phyloP scores from a whole-genome alignment of 2,329 filamentous ascomycete genomes.

The Emergomyces pasteurianus region DNA sequence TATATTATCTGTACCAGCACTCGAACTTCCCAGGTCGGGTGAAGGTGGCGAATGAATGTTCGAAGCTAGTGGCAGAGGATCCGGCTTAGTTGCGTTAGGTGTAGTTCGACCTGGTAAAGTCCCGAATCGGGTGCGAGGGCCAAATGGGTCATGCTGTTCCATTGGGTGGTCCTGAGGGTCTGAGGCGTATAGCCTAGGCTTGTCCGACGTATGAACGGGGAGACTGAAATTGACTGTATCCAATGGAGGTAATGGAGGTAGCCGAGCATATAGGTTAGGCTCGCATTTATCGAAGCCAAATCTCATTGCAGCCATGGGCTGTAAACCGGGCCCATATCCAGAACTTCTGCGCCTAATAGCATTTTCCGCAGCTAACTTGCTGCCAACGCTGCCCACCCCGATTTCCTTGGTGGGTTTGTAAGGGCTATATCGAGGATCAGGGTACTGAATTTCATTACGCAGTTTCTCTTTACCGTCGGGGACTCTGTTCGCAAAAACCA shows the following conservation, averaged over 20 bases:
- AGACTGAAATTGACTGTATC: conserved; percentile 13
- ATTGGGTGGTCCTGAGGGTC: background rate
- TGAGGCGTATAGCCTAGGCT: background rate
- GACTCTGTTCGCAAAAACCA: conserved; percentile 93
- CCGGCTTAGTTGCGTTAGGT: background rate
- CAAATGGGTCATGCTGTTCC: background rate
- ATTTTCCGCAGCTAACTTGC: conserved; percentile 47
- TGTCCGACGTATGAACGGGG: conserved; percentile 14
- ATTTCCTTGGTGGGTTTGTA: conserved; percentile 57
- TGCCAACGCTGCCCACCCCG: conserved; percentile 28
- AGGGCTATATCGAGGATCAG: conserved; percentile 72
- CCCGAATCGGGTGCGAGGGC: background rate
- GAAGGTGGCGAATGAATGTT: conserved; percentile 7
- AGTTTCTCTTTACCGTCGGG: conserved; percentile 91
- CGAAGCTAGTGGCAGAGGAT: background rate
- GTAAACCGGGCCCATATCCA: conserved; percentile 29
- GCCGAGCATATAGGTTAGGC: background rate
- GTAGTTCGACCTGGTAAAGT: background rate
- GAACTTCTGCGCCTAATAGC: conserved; percentile 47
- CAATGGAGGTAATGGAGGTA: background rate
- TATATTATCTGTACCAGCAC: conserved; percentile 24
- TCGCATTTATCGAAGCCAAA: background rate
- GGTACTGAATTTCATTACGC: conserved; percentile 76
- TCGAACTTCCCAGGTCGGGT: background rate
- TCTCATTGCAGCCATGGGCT: conserved; percentile 7